Evolutionary conservation across 169 alveolate species (phyloP), one percentile per base, ranked within the genome.

Genomic region (Babesia bigemina): DNA sequence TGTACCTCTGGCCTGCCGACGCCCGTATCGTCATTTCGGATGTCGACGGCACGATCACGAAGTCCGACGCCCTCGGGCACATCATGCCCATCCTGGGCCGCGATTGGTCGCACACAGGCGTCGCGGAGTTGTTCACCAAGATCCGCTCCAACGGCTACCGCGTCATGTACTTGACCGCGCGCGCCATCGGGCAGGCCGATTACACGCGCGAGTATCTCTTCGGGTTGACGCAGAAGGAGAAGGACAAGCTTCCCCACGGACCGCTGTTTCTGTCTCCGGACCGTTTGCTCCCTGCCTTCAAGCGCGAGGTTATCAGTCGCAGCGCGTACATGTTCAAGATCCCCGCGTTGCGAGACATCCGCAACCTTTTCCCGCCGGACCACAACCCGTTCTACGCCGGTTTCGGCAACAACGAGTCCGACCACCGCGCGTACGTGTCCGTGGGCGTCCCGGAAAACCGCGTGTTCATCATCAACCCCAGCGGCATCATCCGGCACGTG

Each of bases 121-220:
- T 97, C 2, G 96, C 97, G 12, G 96, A 93, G 69, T 85, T 98
- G 69, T 96, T 93, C 79, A 91, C 96, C 39, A 94, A 95, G 70
- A 91, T 97, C 50, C 60, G 87, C 58, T 69, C 72, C n/a, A 95
- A 95, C 84, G 99, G 99, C 7, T 98, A 98, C 89, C 94, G 95
- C 72, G 94, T 98, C 48, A 84, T 98, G 21, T 98, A 98, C 74
- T 91, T 98, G 47, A 95, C 99, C 6, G 98, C 99, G 36, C 92
- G 99, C 72, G 99, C 99, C 16, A 98, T 98, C 36, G 99, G 99
- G 4, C 97, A 95, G 87, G 98, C 99, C 17, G 98, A 95, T 63
- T 85, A 91, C 53, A 97, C 99, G 14, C 93, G 98, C 42, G 97
- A 93, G 26, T 97, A 95, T 79, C 88, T 97, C 29, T 86, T 91